phyloP scores from a whole-genome alignment of 495 filamentous ascomycete species.

The Neurospora hispaniola region DNA sequence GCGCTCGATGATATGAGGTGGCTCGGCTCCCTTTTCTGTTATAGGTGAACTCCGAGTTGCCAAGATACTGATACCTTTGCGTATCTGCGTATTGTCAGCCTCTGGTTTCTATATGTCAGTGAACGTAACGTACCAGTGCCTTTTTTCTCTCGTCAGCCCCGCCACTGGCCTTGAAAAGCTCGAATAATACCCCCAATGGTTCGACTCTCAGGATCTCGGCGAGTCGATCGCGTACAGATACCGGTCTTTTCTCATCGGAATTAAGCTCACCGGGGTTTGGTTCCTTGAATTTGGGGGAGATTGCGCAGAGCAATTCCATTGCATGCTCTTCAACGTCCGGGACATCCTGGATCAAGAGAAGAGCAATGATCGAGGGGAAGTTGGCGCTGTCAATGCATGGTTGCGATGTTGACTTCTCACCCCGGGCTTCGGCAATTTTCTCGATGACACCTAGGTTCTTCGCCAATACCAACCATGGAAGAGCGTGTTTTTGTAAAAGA shows the following conservation, averaged over 20 bases:
- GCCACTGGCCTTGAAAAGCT: constrained; percentile 73
- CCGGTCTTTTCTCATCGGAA: neutral
- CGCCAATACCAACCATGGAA: constrained; percentile 76
- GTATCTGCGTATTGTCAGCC: constrained; percentile 31
- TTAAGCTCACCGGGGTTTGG: constrained; percentile 18
- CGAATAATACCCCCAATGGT: constrained; percentile 61
- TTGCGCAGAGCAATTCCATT: constrained; percentile 53
- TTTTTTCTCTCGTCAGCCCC: constrained; percentile 55
- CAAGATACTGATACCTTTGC: constrained; percentile 56
- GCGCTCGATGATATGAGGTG: constrained; percentile 53
- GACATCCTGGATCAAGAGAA: constrained; percentile 63
- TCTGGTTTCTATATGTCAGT: neutral
- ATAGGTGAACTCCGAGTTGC: constrained; percentile 48
- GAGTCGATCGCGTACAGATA: constrained; percentile 26
- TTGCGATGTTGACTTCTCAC: constrained; percentile 32
- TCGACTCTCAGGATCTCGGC: constrained; percentile 63
- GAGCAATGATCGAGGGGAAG: constrained; percentile 65
- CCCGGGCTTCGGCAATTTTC: constrained; percentile 65
- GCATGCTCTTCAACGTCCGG: constrained; percentile 54
- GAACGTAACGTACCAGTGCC: constrained; percentile 24
- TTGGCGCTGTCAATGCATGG: constrained; percentile 50
- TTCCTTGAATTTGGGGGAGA: constrained; percentile 57
- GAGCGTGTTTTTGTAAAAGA: constrained; percentile 66
- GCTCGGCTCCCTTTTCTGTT: constrained; percentile 35
- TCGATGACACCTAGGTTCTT: constrained; percentile 69